A percentile compares a stretch with the other conserved stretches of the same genome.
phyloP scores from a whole-genome alignment of 1,284 basidiomycete species.

The Heliocybe sulcata region DNA sequence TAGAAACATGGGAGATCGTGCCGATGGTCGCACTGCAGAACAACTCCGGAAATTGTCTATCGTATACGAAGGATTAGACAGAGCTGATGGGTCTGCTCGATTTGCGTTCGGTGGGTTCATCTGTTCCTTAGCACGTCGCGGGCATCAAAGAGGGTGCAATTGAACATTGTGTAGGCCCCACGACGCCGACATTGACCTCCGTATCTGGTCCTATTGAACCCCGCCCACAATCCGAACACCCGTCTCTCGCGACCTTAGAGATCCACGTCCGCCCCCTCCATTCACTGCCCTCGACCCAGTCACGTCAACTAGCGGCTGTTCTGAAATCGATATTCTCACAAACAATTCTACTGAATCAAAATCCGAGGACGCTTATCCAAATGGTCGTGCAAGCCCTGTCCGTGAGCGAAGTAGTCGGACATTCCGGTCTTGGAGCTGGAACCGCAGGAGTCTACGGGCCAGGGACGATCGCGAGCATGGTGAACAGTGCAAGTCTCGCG shows the following conservation, averaged over 20 bases:
- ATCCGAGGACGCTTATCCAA: slow-evolving; percentile 66
- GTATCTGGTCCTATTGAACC: slow-evolving; percentile 75
- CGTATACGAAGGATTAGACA: slow-evolving; percentile 38
- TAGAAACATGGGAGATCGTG: slow-evolving; percentile 11
- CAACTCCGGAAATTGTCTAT: slow-evolving; percentile 21
- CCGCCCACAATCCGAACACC: slow-evolving; percentile 52
- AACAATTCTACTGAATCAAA: slow-evolving; percentile 48
- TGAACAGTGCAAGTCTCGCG: slow-evolving; percentile 63
- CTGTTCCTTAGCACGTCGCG: background rate
- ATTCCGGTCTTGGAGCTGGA: slow-evolving; percentile 15
- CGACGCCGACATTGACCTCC: slow-evolving; percentile 48
- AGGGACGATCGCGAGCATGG: slow-evolving; percentile 40
- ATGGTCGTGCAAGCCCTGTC: slow-evolving; percentile 58
- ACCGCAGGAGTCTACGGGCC: slow-evolving; percentile 8
- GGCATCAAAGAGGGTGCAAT: slow-evolving; percentile 1
- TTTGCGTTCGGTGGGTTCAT: slow-evolving; percentile 48
- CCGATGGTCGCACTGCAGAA: slow-evolving; percentile 20
- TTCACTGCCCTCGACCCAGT: slow-evolving; percentile 55
- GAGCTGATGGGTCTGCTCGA: slow-evolving; percentile 60
- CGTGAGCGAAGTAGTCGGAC: slow-evolving; percentile 17
- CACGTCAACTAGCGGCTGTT: slow-evolving; percentile 46
- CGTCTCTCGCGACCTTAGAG: slow-evolving; percentile 68
- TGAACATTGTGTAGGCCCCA: slow-evolving; percentile 21
- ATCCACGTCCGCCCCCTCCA: slow-evolving; percentile 61
- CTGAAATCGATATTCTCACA: slow-evolving; percentile 53